Evolutionary conservation across 305 asterid genomes (phyloP), one percentile per base, ranked within the genome.

Genomic region (Fraxinus sp.): DNA sequence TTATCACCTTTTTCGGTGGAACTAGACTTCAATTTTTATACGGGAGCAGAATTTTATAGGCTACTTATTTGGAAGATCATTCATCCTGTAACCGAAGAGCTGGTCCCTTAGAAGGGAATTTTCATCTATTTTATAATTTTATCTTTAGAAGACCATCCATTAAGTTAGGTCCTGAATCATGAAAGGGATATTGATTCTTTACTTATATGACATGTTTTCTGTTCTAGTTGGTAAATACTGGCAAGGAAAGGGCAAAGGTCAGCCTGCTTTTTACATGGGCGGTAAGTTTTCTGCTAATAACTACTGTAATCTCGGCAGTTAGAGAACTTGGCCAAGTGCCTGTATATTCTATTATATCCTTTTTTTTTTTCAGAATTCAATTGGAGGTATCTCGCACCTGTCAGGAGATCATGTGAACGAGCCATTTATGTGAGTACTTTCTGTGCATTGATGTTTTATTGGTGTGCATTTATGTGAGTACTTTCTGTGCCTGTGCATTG

Each of bases 191-290:
- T 26, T 64, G 73, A 20, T 39, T 59, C 39, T 71, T 26, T 30
- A 74, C 78, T 89, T 9, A 81, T 76, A 64, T 83, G 78, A 18
- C 81, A 76, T 77, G 85, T 28, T 86, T 36, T 86, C 76, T 83
- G 39, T 77, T 91, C 86, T 86, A 97, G 99, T 91, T 97, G 97
- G 98, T 91, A 80, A 97, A 97, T 85, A 97, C 99, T 2, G 99
- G 99, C 80, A 97, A 92, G 88, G 99, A 97, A 82, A 90, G 99
- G 89, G 99, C 99, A 35, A 94, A 97, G 85, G 98, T 97, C 92
- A 95, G 95, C 93, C 97, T 97, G 88, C 91, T 91, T 86, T 91
- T 95, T 87, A 90, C 99, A n/a, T 95, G 99, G 99, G 98, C 96
- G 92, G 99, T 97, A 89, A 92, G 98, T 83, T 80, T 39, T 78